A percentile compares a stretch with the other conserved stretches of the same genome.
Evolutionary conservation across 176 grass and related monocot genomes (phyloP).

Genomic region (Phoenix roebelenii): DNA sequence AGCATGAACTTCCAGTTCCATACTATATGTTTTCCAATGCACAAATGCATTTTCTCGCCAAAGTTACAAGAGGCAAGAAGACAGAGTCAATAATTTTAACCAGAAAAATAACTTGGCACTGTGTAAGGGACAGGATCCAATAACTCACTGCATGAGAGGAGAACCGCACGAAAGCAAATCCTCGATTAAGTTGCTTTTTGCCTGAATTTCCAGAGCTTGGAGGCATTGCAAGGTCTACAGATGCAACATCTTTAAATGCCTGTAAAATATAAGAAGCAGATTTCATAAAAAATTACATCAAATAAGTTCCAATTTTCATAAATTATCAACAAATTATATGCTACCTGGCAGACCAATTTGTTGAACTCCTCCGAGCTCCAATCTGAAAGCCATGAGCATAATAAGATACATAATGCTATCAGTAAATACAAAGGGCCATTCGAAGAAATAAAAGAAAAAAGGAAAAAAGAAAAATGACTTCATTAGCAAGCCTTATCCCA

Average conservation of each 20-base stretch:
- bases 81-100: too few species aligned
- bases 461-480: too few species aligned
- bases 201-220: conserved; percentile 28
- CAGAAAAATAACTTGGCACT: not conserved
- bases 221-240: conserved; percentile 61
- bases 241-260: conserved; percentile 71
- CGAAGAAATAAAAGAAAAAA: too few species aligned
- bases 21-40: too few species aligned
- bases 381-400: conserved; percentile 18
- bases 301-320: conserved; percentile 1
- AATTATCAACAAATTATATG: not conserved
- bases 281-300: conserved; percentile 1
- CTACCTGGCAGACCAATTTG: conserved; percentile 64
- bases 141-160: conserved; percentile 65
- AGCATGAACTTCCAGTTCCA: too few species aligned
- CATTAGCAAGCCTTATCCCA: too few species aligned
- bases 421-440: too few species aligned
- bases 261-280: conserved; percentile 2
- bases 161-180: conserved; percentile 76
- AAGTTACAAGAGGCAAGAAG: too few species aligned
- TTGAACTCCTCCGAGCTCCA: conserved; percentile 71
- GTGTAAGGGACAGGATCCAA: not conserved
- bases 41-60: too few species aligned
- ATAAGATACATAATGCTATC: too few species aligned
- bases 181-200: conserved; percentile 52